Evolutionary conservation across 306 rosid species (phyloP), one percentile per base, ranked within the genome.

Genomic region (Dicorynia guianensis): DNA sequence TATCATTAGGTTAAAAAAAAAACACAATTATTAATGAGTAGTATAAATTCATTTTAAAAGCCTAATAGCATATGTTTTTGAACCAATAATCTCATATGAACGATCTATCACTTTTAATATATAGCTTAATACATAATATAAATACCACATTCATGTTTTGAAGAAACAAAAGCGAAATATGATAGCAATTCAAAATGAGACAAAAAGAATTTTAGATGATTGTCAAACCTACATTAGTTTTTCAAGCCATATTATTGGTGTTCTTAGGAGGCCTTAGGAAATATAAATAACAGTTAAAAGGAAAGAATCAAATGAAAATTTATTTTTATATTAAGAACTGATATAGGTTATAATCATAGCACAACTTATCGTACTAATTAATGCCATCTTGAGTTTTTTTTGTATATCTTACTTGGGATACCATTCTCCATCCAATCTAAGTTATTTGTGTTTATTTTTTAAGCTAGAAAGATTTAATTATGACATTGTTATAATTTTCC

Each of bases 381-480:
- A 73, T 55, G 65, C 71, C 70, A 66, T 48, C 78, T 59, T 57
- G 71, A 73, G 71, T 19, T 73, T 63, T 79, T 48, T 66, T 33
- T 25, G 1, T 25, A 25, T 1, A 25, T 79, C 49, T 66, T 73
- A 40, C 69, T 25, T 72, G 79, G 70, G 75, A 79, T 72, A 12
- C 79, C 83, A 66, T 72, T 11, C 63, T 34, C 50, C 8, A 13
- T 63, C 60, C 80, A 67, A 72, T 67, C 40, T 35, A 77, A 72
- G 4, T 43, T 72, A 33, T 57, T 47, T 64, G 79, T 50, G 79
- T 67, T n/a, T 47, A 66, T 63, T 80, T 74, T 53, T 67, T 50
- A 54, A 54, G 67, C 36, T 39, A 48, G 73, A 82, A 86, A 66
- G 77, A 10, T 57, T 7, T 50, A 88, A 85, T 74, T 58, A 71